These are phyloP conservation scores for Dryas drummondii DNA, from an alignment of 306 rosid genomes.

Conservation along the genomic window DNA sequence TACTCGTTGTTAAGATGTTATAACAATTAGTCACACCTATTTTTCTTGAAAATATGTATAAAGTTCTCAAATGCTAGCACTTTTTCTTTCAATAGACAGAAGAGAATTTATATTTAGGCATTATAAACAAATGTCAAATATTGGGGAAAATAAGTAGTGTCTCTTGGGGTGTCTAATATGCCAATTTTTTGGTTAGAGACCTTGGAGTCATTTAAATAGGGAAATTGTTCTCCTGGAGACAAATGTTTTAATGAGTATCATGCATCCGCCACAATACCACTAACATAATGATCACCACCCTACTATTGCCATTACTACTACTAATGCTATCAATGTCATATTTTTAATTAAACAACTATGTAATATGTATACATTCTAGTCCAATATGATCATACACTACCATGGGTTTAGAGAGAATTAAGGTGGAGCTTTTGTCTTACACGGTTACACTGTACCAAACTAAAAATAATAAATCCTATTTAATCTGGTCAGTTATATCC, in stretches of 20 bases:
- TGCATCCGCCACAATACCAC: too few relatives aligned
- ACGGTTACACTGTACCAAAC: background rate
- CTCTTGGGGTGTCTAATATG: background rate
- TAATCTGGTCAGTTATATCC: background rate
- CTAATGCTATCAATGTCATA: background rate
- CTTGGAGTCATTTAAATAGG: background rate
- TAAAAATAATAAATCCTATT: background rate
- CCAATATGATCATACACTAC: background rate
- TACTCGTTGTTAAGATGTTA: background rate
- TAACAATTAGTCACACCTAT: background rate
- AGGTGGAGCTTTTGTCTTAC: background rate
- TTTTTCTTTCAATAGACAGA: background rate
- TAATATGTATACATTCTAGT: background rate
- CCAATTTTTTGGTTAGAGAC: background rate
- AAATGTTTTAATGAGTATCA: background rate
- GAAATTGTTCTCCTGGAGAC: background rate
- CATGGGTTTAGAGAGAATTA: background rate
- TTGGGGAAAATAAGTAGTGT: background rate
- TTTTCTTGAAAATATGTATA: background rate
- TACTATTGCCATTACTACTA: background rate
- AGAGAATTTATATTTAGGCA: background rate
- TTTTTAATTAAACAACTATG: background rate
- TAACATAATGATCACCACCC: too few relatives aligned
- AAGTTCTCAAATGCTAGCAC: background rate
- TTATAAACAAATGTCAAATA: too few relatives aligned